Base-by-base conservation (phyloP, 306 rosid genomes). In the Cucumis cinereus region DNA sequence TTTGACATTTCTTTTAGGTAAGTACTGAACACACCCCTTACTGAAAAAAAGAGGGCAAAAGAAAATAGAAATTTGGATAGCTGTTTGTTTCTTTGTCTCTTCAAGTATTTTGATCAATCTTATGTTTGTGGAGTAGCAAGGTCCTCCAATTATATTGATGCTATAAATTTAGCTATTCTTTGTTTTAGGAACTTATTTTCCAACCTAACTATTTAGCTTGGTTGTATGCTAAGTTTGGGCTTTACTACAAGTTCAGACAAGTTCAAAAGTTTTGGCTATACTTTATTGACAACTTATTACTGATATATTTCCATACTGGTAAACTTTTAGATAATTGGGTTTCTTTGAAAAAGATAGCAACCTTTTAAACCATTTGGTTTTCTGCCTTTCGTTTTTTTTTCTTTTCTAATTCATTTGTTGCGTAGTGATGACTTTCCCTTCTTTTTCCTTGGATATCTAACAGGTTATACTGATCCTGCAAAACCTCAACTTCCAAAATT, bases 381-480 rank as follows among this genome's bases (percentile, higher is more conserved):
- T 43, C 15, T 30, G 35, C 35, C 3, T 30, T 30, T 30, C 4
- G 35, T 30, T 30, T 30, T 30, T 30, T 71, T 23, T 16, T 24
- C 28, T 49, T 17, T 10, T 28, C 14, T 72, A 49, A 9, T 72
- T 11, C 59, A 72, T 28, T 24, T 50, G 11, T 50, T 30, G 35
- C 35, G 35, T 30, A 30, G 35, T 30, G 35, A 30, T 30, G 4
- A 30, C 3, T 30, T 30, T 10, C 0, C 9, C 43, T 38, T 38
- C 10, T 17, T 26, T 76, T 40, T 14, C 23, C 26, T 26, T 1
- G 12, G 16, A 68, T 73, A 30, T 78, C 54, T 81, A 78, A 75
- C 90, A 92, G 98, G 98, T 77, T 95, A 95, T 88, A 88, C 93
- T 20, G 99, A 95, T 89, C 99, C 99, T 83, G 91, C 96, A 77